Evolutionary conservation across 768 basidiomycete genomes (phyloP), one percentile per base, ranked within the genome.

Genomic region (Inosperma sp.): DNA sequence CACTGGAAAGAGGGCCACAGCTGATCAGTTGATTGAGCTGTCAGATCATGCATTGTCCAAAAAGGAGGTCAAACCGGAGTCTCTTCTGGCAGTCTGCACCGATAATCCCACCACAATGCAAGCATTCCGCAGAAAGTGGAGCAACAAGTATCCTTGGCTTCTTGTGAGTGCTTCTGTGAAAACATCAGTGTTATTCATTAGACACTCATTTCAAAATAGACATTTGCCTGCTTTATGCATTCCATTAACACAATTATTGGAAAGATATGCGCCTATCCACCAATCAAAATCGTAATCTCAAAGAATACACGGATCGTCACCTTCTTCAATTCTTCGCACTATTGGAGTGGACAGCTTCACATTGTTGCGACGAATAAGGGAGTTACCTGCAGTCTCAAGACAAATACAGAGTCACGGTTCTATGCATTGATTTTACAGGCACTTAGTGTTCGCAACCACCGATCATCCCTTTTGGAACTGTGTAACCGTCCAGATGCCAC

Each of bases 101-200:
- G 65, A 70, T 44, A 69, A 69, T 54, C 67, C 68, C 14, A 63
- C 61, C 1, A 56, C 59, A 0, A 70, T 70, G 68, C 56, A 60
- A 34, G 30, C 62, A 7, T 66, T 64, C 30, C 36, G 56, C 7
- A n/a, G 48, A 7, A 55, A 59, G 16, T 61, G 58, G 16, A 33
- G 57, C 33, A 16, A 41, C 5, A 52, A 59, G 21, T 65, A 47
- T 41, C 44, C 37, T 23, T 67, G 66, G 68, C 21, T 65, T 26
- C 48, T 69, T 21, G 51, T 58, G 33, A 48, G 53, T 39, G n/a
- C 36, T 26, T 25, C 25, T 19, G 17, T 5, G 9, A 8, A 12
- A 5, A 23, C 8, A 42, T 45, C 43, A 21, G 8, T 8, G 1
- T 29, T 21, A 30, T 22, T 14, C 21, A 12, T 29, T 36, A 23